Percentiles rank a stretch among this genome's conserved stretches.
phyloP scores from a whole-genome alignment of 768 basidiomycete genomes.

The Calocybe cyanea region DNA sequence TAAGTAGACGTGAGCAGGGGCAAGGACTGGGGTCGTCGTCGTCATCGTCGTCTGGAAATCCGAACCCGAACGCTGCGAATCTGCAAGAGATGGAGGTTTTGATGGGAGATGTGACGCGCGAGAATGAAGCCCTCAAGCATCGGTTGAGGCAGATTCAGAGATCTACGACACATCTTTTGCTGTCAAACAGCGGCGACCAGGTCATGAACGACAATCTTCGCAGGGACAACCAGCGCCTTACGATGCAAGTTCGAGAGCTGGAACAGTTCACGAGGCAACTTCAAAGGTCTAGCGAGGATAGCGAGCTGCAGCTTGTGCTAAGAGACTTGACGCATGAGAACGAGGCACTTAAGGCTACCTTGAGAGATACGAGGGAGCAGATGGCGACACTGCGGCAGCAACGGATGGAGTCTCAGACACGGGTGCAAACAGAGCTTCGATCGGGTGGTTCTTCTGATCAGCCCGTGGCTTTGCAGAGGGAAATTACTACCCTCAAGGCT shows the following conservation, averaged over 20 bases:
- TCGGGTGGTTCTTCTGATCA: conserved; percentile 1
- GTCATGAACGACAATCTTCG: conserved; percentile 27
- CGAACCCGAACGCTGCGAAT: conserved; percentile 21
- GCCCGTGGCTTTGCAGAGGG: conserved; percentile 6
- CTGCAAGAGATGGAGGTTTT: conserved; percentile 32
- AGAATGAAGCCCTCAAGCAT: conserved; percentile 35
- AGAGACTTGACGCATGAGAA: conserved; percentile 31
- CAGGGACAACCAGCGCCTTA: conserved; percentile 30
- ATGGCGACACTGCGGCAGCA: too few relatives aligned
- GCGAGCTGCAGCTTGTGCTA: conserved; percentile 20
- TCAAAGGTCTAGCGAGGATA: conserved; percentile 23
- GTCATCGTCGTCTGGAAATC: conserved; percentile 12
- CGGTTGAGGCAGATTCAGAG: conserved; percentile 32
- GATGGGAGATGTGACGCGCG: conserved; percentile 34
- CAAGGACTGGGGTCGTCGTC: too few relatives aligned
- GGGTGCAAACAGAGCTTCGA: conserved; percentile 8
- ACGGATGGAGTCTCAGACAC: too few relatives aligned
- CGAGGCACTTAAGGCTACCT: conserved; percentile 27
- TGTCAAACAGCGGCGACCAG: conserved; percentile 26
- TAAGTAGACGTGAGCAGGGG: too few relatives aligned
- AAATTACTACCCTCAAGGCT: conserved; percentile 10
- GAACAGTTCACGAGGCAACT: conserved; percentile 27
- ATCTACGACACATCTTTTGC: conserved; percentile 31
- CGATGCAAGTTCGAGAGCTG: conserved; percentile 27
- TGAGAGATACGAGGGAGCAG: conserved; percentile 21